Conservation (phyloP, 768 basidiomycete genomes). For the Amanita jacksonii region DNA sequence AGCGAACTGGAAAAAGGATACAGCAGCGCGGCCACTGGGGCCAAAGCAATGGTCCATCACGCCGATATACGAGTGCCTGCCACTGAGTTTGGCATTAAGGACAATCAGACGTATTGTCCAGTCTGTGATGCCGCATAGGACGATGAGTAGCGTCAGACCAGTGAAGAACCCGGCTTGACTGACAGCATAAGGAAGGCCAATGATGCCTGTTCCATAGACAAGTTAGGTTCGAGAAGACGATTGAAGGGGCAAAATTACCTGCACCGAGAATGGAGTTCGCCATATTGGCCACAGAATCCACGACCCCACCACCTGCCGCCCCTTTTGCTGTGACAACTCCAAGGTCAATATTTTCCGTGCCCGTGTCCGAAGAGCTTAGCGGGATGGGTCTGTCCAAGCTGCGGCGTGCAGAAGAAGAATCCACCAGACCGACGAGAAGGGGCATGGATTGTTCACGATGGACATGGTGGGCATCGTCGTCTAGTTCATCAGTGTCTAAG, state of each 20-base stretch:
- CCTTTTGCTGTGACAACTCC: conserved; percentile 63
- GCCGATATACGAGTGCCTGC: conserved; percentile 84
- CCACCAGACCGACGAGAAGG: conserved; percentile 70
- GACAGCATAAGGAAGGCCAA: conserved; percentile 88
- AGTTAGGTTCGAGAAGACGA: conserved; percentile 7
- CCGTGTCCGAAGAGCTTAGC: conserved; percentile 27
- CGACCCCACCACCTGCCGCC: conserved; percentile 59
- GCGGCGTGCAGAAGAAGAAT: conserved; percentile 48
- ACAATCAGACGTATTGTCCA: conserved; percentile 98
- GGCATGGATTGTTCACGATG: conserved; percentile 54
- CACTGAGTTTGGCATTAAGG: conserved; percentile 91
- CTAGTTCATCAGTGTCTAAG: conserved; percentile 74
- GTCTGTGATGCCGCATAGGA: conserved; percentile 80
- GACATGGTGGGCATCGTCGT: conserved; percentile 34
- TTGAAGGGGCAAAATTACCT: conserved; percentile 32
- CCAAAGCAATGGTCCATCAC: conserved; percentile 95
- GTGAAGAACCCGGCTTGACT: conserved; percentile 91
- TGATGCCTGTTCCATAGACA: conserved; percentile 46
- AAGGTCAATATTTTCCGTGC: conserved; percentile 37
- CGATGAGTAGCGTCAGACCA: conserved; percentile 73
- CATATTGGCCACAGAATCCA: conserved; percentile 87
- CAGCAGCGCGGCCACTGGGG: conserved; percentile 79
- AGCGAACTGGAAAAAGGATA: conserved; percentile 95
- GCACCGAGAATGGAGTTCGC: conserved; percentile 94
- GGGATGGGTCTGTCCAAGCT: conserved; percentile 50